Evolutionary conservation across 164 flowering plant species (phyloP), one percentile per base, ranked within the genome.

Genomic region (Dillenia suffruticosa): DNA sequence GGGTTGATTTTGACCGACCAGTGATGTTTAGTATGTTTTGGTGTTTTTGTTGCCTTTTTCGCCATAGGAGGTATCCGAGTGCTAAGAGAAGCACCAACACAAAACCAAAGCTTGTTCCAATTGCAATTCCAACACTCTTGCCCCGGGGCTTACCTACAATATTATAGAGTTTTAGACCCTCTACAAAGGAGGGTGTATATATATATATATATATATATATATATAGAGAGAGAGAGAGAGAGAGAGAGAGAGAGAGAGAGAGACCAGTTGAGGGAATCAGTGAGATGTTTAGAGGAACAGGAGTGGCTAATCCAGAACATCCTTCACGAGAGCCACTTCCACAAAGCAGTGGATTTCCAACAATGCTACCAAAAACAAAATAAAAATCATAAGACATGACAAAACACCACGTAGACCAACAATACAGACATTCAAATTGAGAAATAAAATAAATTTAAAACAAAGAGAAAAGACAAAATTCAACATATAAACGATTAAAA

Each of bases 281-380:
- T 44, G 86, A 54, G 49, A 77, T 63, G 24, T 84, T 72, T 51
- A 77, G 82, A 62, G 91, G 78, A 55, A 64, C 65, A 26, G 75
- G 60, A 14, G 56, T 67, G 57, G 67, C 58, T 57, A 81, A 67
- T 56, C 88, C 89, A 50, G 84, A 81, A 66, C 96, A 92, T 51
- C 77, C 81, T 68, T 82, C 77, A 52, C 49, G 59, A 15, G 83
- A 65, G 55, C 67, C 67, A 51, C 78, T 77, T 70, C 77, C 83
- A 78, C 97, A 90, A 16, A 90, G 83, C 63, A 82, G 56, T 49
- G 90, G 84, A 54, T 92, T 92, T 19, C 94, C 96, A 54, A 71
- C 81, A 72, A 90, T 60, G 70, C 98, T 92, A 60, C 12, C 19
- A 48, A 54, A 19, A 45, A 9, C 48, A 13, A 15, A 46, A 59